phyloP scores from a whole-genome alignment of 129 eudicot genomes.

The Cynara cardunculus region DNA sequence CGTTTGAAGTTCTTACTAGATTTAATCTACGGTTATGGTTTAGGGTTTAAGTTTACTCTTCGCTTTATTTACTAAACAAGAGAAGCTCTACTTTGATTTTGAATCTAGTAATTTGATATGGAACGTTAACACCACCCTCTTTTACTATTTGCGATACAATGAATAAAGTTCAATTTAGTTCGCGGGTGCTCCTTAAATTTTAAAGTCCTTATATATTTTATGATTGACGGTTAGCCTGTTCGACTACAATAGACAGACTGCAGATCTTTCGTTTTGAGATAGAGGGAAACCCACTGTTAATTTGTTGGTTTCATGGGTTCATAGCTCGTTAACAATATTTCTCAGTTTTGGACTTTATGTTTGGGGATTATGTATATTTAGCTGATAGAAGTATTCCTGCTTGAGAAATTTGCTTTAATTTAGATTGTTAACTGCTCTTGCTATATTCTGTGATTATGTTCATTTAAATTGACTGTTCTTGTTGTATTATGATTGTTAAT shows the following conservation, averaged over 20 bases:
- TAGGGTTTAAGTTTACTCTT: constrained; percentile 1
- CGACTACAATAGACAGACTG: neutral
- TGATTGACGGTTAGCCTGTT: neutral
- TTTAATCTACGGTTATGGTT: neutral
- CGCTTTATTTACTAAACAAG: neutral
- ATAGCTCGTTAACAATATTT: neutral
- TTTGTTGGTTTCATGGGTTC: constrained; percentile 8
- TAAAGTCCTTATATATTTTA: neutral
- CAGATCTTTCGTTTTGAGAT: neutral
- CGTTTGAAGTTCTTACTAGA: neutral
- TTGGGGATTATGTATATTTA: neutral
- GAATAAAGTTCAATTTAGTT: neutral
- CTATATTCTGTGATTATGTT: neutral
- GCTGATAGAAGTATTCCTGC: neutral
- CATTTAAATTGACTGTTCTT: neutral
- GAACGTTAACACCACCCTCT: neutral
- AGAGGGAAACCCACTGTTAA: neutral
- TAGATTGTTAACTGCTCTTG: neutral
- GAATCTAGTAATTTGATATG: neutral
- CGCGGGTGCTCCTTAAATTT: neutral
- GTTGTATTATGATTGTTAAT: neutral
- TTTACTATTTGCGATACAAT: neutral
- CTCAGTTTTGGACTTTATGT: neutral
- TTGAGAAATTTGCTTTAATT: constrained; percentile 8
- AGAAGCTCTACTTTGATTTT: neutral